Conservation (phyloP, 257 asterid species). For the Ligustrum vulgare region DNA sequence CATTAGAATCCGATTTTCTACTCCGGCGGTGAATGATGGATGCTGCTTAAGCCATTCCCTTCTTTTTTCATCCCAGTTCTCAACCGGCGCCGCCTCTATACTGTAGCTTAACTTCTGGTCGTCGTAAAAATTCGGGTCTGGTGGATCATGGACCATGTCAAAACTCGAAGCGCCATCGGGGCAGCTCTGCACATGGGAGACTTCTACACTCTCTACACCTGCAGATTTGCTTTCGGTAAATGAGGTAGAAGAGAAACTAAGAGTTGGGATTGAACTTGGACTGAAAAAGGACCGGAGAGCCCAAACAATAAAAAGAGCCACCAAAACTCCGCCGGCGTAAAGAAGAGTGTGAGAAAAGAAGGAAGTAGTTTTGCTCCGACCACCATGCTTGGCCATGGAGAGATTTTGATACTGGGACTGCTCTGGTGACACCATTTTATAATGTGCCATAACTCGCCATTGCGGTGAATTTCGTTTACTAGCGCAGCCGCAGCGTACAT, state of each 20-base stretch:
- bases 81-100: conserved; percentile 53
- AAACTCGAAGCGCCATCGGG: conserved; percentile 12
- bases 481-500: conserved; percentile 19
- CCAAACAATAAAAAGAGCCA: conserved; percentile 51
- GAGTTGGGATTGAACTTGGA: conserved; percentile 15
- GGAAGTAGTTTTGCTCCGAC: conserved; percentile 44
- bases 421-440: conserved; percentile 46
- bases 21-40: conserved; percentile 60
- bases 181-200: conserved; percentile 8
- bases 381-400: conserved; percentile 40
- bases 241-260: conserved; percentile 25
- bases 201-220: background rate
- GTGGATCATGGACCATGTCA: conserved; percentile 46
- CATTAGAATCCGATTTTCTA: conserved; percentile 58
- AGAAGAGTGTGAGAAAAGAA: conserved; percentile 45
- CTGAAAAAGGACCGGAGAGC: conserved; percentile 52
- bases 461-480: conserved; percentile 43
- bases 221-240: conserved; percentile 21
- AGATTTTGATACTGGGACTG: conserved; percentile 30
- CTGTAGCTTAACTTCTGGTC: conserved; percentile 65
- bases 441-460: conserved; percentile 11
- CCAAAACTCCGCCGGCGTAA: conserved; percentile 47
- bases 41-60: conserved; percentile 67
- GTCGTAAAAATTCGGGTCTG: conserved; percentile 70
- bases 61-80: conserved; percentile 81